These are phyloP conservation scores for Filosporella fistucella DNA, from an alignment of 495 filamentous ascomycete species.

Conservation along the genomic window DNA sequence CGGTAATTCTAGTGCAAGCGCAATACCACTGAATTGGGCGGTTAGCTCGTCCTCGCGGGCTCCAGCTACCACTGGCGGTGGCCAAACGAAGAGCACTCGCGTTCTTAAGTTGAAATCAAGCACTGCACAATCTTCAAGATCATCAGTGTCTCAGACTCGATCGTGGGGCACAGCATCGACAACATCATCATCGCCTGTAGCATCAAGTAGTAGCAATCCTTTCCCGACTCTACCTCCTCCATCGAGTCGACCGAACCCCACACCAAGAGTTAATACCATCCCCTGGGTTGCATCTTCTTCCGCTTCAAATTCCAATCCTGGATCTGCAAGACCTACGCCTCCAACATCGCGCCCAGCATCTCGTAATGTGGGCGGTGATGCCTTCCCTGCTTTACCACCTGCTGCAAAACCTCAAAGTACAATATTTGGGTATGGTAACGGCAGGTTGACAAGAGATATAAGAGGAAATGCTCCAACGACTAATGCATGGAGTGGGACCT, in stretches of 20 bases:
- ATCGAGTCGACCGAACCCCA: slow-evolving; percentile 28
- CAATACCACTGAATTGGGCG: slow-evolving; percentile 44
- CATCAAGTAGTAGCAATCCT: slow-evolving; percentile 11
- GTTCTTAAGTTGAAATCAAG: slow-evolving; percentile 73
- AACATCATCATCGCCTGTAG: slow-evolving; percentile 12
- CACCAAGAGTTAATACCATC: slow-evolving; percentile 38
- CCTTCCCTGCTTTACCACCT: slow-evolving; percentile 78
- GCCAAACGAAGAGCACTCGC: slow-evolving; percentile 35
- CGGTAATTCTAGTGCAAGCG: slow-evolving; percentile 47
- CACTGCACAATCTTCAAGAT: slow-evolving; percentile 62
- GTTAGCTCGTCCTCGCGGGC: slow-evolving; percentile 26
- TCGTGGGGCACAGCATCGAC: slow-evolving; percentile 34
- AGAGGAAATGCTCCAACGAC: slow-evolving; percentile 14
- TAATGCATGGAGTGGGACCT: slow-evolving; percentile 22
- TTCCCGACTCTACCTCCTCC: slow-evolving; percentile 32
- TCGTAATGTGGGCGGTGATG: slow-evolving; percentile 39
- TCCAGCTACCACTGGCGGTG: slow-evolving; percentile 25
- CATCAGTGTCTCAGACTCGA: slow-evolving; percentile 41
- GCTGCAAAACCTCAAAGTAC: slow-evolving; percentile 74
- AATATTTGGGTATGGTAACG: slow-evolving; percentile 72
- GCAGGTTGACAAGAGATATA: slow-evolving; percentile 62
- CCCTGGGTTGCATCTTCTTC: slow-evolving; percentile 41
- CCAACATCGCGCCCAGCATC: slow-evolving; percentile 22
- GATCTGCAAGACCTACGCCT: slow-evolving; percentile 25
- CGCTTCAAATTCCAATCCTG: not conserved